Evolutionary conservation across 441 rosid genomes (phyloP).

Genomic region (Pelargonium cotyledonis): DNA sequence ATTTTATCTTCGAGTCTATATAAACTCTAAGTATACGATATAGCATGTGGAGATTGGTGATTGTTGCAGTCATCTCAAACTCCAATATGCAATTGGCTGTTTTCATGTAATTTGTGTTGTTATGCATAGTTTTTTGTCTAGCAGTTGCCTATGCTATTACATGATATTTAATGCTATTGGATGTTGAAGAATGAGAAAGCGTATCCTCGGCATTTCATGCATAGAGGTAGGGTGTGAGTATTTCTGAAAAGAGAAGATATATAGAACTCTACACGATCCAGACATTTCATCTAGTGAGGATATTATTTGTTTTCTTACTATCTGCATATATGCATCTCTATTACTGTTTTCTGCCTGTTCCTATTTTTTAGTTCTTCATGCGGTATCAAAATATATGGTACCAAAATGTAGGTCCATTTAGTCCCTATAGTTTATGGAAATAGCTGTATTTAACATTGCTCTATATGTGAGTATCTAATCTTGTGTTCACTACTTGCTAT

Average conservation of each 20-base stretch:
- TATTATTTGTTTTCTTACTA: background rate
- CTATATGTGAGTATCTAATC: background rate
- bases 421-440: background rate
- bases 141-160: background rate
- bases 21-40: conserved; percentile 71
- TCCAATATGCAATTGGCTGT: conserved; percentile 49
- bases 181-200: conserved; percentile 70
- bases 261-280: conserved; percentile 70
- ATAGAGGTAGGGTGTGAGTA: conserved; percentile 87
- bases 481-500: background rate
- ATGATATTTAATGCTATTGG: background rate
- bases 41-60: conserved; percentile 68
- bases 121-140: background rate
- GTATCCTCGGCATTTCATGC: conserved; percentile 93
- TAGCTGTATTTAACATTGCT: background rate
- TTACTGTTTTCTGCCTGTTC: background rate
- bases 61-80: conserved; percentile 61
- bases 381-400: background rate
- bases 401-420: background rate
- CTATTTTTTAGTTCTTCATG: too few relatives aligned
- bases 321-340: background rate
- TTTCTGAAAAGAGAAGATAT: conserved; percentile 58
- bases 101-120: background rate
- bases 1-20: conserved; percentile 59
- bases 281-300: conserved; percentile 70